Base-by-base conservation (phyloP, 2,329 filamentous ascomycete species). In the Talaromyces sp. region DNA sequence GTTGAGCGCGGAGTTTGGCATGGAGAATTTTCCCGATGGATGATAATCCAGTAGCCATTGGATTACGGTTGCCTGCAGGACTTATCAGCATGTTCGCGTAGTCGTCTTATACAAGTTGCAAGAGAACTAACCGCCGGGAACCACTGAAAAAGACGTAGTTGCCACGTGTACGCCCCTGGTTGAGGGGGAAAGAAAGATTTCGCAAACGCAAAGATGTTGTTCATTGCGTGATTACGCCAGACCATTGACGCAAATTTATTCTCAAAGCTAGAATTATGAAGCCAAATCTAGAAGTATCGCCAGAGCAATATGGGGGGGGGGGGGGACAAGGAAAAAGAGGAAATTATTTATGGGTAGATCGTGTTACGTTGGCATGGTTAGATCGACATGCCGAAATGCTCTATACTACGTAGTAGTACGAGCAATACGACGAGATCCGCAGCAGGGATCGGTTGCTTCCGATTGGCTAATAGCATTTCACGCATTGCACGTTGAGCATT, bases 1-100 rank as follows among this genome's bases (percentile, higher is more conserved):
- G 77, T 99, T 99, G 73, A 95, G 81, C 12, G 79, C 79, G 69
- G 89, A 92, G 56, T 67, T 69, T 25, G 70, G 66, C 18, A 87
- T 83, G 3, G 92, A 96, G 2, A 93, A 96, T 78, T 98, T 98
- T 75, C 95, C 95, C 81, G 93, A 92, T 58, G 91, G 91, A 75
- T 97, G 95, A 84, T 86, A 96, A 61, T 86, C 83, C n/a, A 83
- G 79, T 62, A 88, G 64, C 88, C 89, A 96, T 85, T 96, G 92
- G 23, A 85, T 58, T 1, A 86, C 83, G 0, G 88, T 88, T 66
- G 92, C 71, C 92, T 96, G 31, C 16, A 4, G 60, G 57, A 42
- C 62, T 28, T 65, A 67, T 42, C 35, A 57, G 52, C 52, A 46
- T 21, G 44, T 46, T 7, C 11, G 2, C 9, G 1, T n/a, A n/a